Base-by-base conservation (phyloP, 2,329 filamentous ascomycete genomes). In the Didymella arachidicola region DNA sequence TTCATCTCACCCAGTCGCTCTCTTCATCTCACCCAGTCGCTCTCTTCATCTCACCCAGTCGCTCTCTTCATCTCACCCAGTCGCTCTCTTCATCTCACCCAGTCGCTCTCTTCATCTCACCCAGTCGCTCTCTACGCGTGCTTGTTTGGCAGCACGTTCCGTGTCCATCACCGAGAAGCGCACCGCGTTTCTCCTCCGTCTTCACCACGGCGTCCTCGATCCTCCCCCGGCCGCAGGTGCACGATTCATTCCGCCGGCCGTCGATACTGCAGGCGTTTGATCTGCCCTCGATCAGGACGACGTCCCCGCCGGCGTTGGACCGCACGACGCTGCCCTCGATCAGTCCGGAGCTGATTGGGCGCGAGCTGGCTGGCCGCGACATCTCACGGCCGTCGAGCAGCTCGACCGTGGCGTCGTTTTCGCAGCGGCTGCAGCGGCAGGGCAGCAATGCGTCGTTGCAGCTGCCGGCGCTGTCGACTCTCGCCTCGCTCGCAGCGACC, bases 171-270 rank as follows among this genome's bases (percentile, higher is more conserved):
- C 47, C 59, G 70, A 76, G 75, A 65, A 69, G 70, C 72, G 73
- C 51, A 57, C 64, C 62, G 72, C 74, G 74, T 77, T 75, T 76
- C 74, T 77, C 73, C 45, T 57, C 57, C 32, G 67, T 67, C 62
- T 56, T 42, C 70, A 77, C 49, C 69, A 85, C 82, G 82, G 81
- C 84, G 79, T 87, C 83, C 71, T 78, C 76, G 32, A 76, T 86
- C 72, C 79, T 86, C 58, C 86, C 84, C 72, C 80, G 83, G 82
- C 83, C 85, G 65, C 81, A 84, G 80, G 81, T 84, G 81, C 81
- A 85, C 75, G 84, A 82, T 57, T 72, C 75, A 70, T 75, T 79
- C 72, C 73, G 77, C 68, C 76, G 81, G 64, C 78, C 79, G 34
- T 82, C 83, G 64, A 78, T 82, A 64, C 80, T 83, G 58, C 78